Conservation (phyloP, 2,329 filamentous ascomycete species). For the Diaporthe vexans region DNA sequence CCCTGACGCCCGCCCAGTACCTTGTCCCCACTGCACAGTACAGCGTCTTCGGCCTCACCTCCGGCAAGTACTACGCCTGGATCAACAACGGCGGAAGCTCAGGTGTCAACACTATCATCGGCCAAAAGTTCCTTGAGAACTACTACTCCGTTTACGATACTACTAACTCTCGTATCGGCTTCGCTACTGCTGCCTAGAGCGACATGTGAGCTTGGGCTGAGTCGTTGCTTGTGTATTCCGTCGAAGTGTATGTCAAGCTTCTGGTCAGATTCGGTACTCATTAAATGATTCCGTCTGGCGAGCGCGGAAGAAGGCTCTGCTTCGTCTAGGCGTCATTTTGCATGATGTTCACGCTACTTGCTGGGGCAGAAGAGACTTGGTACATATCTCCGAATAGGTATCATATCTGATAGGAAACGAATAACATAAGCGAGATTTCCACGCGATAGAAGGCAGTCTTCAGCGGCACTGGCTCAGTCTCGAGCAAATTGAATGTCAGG, state of each 20-base stretch:
- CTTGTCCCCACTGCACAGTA: slow-evolving; percentile 48
- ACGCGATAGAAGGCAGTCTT: too few relatives aligned
- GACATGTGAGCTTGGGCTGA: not conserved
- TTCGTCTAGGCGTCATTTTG: not conserved
- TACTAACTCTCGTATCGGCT: slow-evolving; percentile 43
- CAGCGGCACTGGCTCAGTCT: too few relatives aligned
- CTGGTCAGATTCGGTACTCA: not conserved
- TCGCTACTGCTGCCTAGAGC: slow-evolving; percentile 43
- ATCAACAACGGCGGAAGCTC: slow-evolving; percentile 47
- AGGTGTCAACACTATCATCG: slow-evolving; percentile 48
- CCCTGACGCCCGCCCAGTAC: slow-evolving; percentile 48
- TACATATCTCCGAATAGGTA: not conserved
- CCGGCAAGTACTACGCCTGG: slow-evolving; percentile 49
- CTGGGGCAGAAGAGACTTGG: not conserved
- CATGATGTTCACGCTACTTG: not conserved
- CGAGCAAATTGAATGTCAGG: too few relatives aligned
- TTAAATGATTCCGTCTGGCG: too few relatives aligned
- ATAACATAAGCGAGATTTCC: not conserved
- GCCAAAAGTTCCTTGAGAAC: slow-evolving; percentile 50
- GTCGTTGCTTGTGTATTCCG: not conserved
- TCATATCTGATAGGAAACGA: not conserved
- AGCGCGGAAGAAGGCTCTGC: not conserved
- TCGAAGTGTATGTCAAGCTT: not conserved
- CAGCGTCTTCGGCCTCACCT: slow-evolving; percentile 43
- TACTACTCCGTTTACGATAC: slow-evolving; percentile 49